phyloP scores from a whole-genome alignment of 345 rosid species.

The Eucalyptus decipiens region DNA sequence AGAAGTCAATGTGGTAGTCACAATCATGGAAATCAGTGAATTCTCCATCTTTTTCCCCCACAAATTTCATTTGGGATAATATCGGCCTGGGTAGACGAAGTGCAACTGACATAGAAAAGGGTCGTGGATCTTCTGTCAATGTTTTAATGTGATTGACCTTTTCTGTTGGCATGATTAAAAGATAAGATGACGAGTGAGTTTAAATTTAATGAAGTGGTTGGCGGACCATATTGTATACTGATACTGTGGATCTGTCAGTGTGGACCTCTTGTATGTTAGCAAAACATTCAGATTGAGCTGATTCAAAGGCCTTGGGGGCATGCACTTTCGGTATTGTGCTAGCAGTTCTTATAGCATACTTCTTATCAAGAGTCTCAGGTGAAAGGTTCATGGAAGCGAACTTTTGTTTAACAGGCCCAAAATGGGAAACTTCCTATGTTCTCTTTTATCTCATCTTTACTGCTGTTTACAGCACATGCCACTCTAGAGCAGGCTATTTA shows the following conservation, averaged over 20 bases:
- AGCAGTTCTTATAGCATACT: neutral
- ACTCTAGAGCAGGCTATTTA: neutral
- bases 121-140: neutral
- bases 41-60: neutral
- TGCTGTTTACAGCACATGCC: neutral
- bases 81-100: neutral
- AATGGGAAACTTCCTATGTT: neutral
- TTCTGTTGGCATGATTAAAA: neutral
- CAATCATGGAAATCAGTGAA: neutral
- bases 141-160: neutral
- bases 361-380: neutral
- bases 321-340: neutral
- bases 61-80: neutral
- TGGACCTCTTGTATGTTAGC: neutral
- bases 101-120: neutral
- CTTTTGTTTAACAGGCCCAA: neutral
- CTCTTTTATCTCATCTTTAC: neutral
- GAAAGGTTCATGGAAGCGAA: neutral
- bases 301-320: neutral
- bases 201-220: neutral
- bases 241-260: neutral
- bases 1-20: neutral
- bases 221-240: neutral
- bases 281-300: neutral
- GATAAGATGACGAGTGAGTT: neutral